Evolutionary conservation across 345 rosid genomes (phyloP).

Genomic region (Adansonia digitata): DNA sequence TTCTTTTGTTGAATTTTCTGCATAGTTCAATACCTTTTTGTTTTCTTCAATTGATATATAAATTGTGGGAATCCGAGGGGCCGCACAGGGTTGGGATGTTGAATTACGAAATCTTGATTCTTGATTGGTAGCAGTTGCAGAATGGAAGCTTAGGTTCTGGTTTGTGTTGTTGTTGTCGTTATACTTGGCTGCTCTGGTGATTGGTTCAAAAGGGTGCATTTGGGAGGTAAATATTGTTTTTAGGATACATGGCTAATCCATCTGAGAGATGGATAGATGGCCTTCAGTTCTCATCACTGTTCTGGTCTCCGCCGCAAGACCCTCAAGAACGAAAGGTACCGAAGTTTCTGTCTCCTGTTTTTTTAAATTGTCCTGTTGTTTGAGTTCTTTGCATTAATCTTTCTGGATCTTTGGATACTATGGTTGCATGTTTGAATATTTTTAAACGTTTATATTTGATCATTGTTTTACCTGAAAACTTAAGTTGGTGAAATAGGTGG

Average conservation of each 20-base stretch:
- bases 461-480: neutral
- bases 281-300: slow-evolving; percentile 79
- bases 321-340: slow-evolving; percentile 68
- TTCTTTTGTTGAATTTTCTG: neutral
- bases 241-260: slow-evolving; percentile 51
- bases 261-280: slow-evolving; percentile 95
- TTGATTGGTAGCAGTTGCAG: slow-evolving; percentile 35
- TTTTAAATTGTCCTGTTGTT: neutral
- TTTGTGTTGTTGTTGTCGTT: slow-evolving; percentile 2
- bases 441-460: neutral
- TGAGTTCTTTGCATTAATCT: neutral
- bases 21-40: neutral
- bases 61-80: slow-evolving; percentile 3
- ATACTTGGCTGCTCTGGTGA: slow-evolving; percentile 1
- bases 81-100: slow-evolving; percentile 27
- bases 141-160: neutral
- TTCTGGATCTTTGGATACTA: neutral
- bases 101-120: slow-evolving; percentile 45
- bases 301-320: slow-evolving; percentile 86
- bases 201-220: neutral
- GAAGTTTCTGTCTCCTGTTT: neutral
- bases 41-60: neutral
- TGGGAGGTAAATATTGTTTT: slow-evolving; percentile 1
- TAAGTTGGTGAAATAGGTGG: neutral
- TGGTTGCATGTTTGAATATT: neutral